phyloP scores from a whole-genome alignment of 1,284 basidiomycete species.

The Farysia itapuensis region DNA sequence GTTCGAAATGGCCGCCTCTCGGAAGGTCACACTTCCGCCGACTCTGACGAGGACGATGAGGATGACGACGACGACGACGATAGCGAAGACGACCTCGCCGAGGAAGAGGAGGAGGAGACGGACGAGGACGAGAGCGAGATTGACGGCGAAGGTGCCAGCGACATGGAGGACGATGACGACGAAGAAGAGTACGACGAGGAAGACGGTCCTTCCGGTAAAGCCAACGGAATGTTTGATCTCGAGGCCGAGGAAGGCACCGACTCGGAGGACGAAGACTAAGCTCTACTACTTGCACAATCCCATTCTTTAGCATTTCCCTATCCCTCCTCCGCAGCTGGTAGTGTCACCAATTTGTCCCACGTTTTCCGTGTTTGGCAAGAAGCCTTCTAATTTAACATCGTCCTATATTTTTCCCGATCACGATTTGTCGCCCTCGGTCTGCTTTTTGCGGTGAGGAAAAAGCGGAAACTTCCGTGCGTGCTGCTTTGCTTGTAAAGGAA shows the following conservation, averaged over 20 bases:
- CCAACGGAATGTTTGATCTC: slow-evolving; percentile 39
- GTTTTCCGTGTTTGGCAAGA: too few relatives aligned
- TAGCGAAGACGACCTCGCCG: slow-evolving; percentile 8
- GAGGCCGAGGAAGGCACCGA: slow-evolving; percentile 39
- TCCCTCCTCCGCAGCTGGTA: too few relatives aligned
- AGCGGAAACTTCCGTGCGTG: not conserved
- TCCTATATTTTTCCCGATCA: too few relatives aligned
- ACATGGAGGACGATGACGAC: slow-evolving; percentile 37
- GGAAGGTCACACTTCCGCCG: slow-evolving; percentile 35
- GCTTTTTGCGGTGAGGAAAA: too few relatives aligned
- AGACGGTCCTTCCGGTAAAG: slow-evolving; percentile 7
- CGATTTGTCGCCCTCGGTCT: too few relatives aligned
- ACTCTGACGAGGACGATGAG: slow-evolving; percentile 15
- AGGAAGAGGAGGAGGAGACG: slow-evolving; percentile 23
- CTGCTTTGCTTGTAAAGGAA: too few relatives aligned
- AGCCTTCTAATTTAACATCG: too few relatives aligned
- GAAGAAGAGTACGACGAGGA: slow-evolving; percentile 42
- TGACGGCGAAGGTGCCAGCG: slow-evolving; percentile 30
- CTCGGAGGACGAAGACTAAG: slow-evolving; percentile 29
- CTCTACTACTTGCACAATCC: not conserved
- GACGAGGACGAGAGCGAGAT: slow-evolving; percentile 37
- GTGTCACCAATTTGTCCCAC: too few relatives aligned
- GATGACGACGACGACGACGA: slow-evolving; percentile 28
- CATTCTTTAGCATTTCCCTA: not conserved
- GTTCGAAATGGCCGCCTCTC: slow-evolving; percentile 22